Percentiles rank a stretch among this genome's conserved stretches.
Evolutionary conservation across 805 yeast genomes (phyloP).

Genomic region (Metschnikowia baotianmanensis): DNA sequence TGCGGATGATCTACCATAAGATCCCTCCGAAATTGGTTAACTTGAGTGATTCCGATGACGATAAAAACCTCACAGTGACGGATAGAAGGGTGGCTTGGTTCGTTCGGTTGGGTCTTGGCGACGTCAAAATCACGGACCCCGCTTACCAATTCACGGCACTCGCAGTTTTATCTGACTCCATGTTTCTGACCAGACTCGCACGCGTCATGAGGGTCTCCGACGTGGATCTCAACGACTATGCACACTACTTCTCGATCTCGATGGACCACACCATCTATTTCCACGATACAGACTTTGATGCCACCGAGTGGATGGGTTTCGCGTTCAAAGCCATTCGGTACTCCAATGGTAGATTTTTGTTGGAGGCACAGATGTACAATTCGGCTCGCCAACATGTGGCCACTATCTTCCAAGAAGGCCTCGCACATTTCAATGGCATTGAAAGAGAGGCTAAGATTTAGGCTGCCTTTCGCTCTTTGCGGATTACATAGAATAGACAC

Average conservation of each 20-base stretch:
- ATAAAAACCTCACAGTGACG: slow-evolving; percentile 23
- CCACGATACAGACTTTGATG: slow-evolving; percentile 51
- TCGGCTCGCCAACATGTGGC: slow-evolving; percentile 52
- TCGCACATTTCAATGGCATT: slow-evolving; percentile 34
- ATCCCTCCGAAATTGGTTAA: slow-evolving; percentile 35
- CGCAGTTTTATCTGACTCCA: slow-evolving; percentile 59
- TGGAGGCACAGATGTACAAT: slow-evolving; percentile 58
- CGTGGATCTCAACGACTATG: slow-evolving; percentile 20
- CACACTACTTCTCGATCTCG: slow-evolving; percentile 51
- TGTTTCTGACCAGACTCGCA: slow-evolving; percentile 50
- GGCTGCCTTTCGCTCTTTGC: neutral
- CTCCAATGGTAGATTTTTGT: slow-evolving; percentile 50
- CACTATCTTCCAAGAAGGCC: slow-evolving; percentile 65
- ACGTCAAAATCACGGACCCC: slow-evolving; percentile 17
- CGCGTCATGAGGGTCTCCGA: slow-evolving; percentile 46
- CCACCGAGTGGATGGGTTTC: slow-evolving; percentile 45
- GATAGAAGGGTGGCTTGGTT: slow-evolving; percentile 28
- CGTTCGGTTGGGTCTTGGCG: slow-evolving; percentile 25
- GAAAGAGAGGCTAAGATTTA: slow-evolving; percentile 19
- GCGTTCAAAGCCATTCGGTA: slow-evolving; percentile 49
- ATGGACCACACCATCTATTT: slow-evolving; percentile 68
- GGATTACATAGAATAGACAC: neutral
- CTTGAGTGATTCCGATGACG: slow-evolving; percentile 25
- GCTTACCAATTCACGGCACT: slow-evolving; percentile 50
- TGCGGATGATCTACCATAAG: slow-evolving; percentile 23